A percentile compares a stretch with the other conserved stretches of the same genome.
These are phyloP conservation scores for Chaetomidium leptoderma DNA, from an alignment of 495 filamentous ascomycete genomes.

Conservation along the genomic window DNA sequence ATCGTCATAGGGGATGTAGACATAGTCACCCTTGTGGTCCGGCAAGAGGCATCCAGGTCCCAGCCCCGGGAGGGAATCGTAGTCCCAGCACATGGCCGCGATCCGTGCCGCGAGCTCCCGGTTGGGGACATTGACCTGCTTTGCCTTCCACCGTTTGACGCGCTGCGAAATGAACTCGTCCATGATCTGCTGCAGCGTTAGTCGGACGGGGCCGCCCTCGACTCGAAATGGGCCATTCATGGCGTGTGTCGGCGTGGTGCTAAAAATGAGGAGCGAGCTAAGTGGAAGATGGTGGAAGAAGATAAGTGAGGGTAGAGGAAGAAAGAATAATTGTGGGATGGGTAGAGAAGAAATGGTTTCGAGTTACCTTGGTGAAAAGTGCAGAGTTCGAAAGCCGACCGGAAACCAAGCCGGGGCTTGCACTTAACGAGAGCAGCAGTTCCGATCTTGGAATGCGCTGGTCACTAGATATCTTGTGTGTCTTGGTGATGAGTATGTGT, in stretches of 20 bases:
- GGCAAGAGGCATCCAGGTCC: slow-evolving; percentile 8
- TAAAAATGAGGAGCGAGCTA: not conserved
- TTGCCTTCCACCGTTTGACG: slow-evolving; percentile 17
- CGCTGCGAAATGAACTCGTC: slow-evolving; percentile 19
- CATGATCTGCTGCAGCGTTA: slow-evolving; percentile 8
- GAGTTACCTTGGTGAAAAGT: not conserved
- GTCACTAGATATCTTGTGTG: not conserved
- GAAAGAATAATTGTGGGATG: not conserved
- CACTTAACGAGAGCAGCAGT: not conserved
- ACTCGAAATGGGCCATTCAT: not conserved
- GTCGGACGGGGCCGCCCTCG: not conserved
- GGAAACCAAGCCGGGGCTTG: not conserved
- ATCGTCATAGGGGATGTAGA: slow-evolving; percentile 15
- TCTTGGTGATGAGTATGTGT: not conserved
- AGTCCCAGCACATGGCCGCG: not conserved
- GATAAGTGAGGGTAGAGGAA: not conserved
- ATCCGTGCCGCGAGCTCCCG: not conserved
- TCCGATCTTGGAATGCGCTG: not conserved
- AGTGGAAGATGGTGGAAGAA: not conserved
- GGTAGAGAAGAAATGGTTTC: not conserved
- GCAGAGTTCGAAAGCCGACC: slow-evolving; percentile 5
- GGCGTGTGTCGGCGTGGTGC: not conserved
- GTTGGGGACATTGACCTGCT: not conserved
- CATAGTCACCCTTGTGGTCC: not conserved
- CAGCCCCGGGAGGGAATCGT: not conserved